Evolutionary conservation across 2,329 filamentous ascomycete species (phyloP).

Genomic region (Fusarium mexicanum): DNA sequence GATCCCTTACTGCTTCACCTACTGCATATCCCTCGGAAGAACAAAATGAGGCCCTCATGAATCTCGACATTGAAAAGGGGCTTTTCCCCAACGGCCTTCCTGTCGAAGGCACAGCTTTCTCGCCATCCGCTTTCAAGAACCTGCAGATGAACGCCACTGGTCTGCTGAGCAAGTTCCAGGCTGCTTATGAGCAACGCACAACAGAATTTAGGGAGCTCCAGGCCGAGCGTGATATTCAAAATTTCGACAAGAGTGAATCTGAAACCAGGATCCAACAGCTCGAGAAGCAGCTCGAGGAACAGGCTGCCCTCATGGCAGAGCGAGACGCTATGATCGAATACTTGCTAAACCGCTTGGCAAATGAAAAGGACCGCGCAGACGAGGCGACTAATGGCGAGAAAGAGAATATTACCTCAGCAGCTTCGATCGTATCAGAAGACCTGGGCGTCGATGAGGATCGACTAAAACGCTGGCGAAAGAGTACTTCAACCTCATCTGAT

Average conservation of each 20-base stretch:
- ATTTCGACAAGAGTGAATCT: constrained; percentile 66
- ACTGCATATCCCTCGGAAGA: constrained; percentile 47
- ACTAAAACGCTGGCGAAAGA: constrained; percentile 54
- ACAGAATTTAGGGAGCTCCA: constrained; percentile 60
- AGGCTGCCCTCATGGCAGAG: constrained; percentile 63
- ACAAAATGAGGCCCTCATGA: constrained; percentile 63
- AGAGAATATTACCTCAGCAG: constrained; percentile 46
- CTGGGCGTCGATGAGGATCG: constrained; percentile 64
- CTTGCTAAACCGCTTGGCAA: constrained; percentile 60
- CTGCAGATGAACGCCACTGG: constrained; percentile 67
- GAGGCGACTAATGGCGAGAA: constrained; percentile 48
- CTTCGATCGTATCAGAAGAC: constrained; percentile 61
- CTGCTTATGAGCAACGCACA: constrained; percentile 65
- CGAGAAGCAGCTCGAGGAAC: constrained; percentile 68
- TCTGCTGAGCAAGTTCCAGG: constrained; percentile 65
- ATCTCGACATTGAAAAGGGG: constrained; percentile 63
- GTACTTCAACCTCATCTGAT: constrained; percentile 60
- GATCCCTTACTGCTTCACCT: constrained; percentile 55
- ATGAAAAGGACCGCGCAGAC: constrained; percentile 60
- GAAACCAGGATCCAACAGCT: constrained; percentile 63
- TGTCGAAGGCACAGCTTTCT: constrained; percentile 60
- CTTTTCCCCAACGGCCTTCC: constrained; percentile 61
- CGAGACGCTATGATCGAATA: constrained; percentile 62
- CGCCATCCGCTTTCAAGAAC: constrained; percentile 68
- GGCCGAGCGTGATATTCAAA: constrained; percentile 62